Evolutionary conservation across 2,329 filamentous ascomycete species (phyloP).

Genomic region (Pseudogymnoascus sp.): DNA sequence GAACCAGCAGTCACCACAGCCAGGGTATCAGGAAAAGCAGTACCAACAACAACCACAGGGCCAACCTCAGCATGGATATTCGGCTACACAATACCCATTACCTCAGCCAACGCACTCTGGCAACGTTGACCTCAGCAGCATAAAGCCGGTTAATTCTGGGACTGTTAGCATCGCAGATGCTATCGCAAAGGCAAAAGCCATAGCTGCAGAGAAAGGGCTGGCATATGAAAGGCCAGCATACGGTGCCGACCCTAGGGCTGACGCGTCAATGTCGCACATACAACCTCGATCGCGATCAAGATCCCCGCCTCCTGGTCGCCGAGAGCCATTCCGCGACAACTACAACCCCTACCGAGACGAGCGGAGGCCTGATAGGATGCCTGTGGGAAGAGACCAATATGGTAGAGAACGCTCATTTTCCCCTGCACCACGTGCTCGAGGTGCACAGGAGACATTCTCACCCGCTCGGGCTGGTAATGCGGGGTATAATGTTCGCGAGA

Average conservation of each 20-base stretch:
- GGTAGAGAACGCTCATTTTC: constrained; percentile 69
- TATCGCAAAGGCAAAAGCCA: constrained; percentile 75
- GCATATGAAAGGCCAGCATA: constrained; percentile 51
- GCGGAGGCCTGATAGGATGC: constrained; percentile 59
- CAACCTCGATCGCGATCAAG: constrained; percentile 62
- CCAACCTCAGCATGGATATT: constrained; percentile 35
- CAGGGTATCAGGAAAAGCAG: constrained; percentile 23
- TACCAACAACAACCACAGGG: constrained; percentile 37
- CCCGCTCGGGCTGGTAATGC: constrained; percentile 44
- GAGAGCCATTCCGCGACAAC: constrained; percentile 66
- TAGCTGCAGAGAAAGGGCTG: constrained; percentile 72
- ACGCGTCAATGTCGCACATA: constrained; percentile 37
- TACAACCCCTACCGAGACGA: constrained; percentile 82
- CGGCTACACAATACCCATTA: constrained; percentile 32
- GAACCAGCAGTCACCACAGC: constrained; percentile 32
- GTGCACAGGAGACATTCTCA: constrained; percentile 46
- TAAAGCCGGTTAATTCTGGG: constrained; percentile 72
- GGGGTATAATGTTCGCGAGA: constrained; percentile 41
- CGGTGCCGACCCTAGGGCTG: constrained; percentile 23
- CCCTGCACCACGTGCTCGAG: constrained; percentile 49
- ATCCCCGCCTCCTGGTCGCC: constrained; percentile 60
- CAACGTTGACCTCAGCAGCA: constrained; percentile 70
- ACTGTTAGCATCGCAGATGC: constrained; percentile 79
- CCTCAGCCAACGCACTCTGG: constrained; percentile 61
- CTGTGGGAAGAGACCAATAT: constrained; percentile 46